These are phyloP conservation scores for Crataegus laevigata DNA, from an alignment of 306 rosid genomes.

Conservation along the genomic window DNA sequence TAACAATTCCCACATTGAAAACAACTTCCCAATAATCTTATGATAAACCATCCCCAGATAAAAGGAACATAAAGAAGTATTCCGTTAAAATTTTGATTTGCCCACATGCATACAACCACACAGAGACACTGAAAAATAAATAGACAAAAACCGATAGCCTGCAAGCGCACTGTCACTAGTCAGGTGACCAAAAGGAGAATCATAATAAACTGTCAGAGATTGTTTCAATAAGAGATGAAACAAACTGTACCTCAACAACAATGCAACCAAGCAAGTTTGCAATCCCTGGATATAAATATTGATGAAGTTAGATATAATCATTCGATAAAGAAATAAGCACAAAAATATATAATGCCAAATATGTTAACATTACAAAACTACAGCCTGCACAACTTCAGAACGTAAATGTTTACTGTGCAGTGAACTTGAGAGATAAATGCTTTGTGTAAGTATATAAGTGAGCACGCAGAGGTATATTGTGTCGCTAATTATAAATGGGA, in stretches of 20 bases:
- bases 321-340: slow-evolving; percentile 8
- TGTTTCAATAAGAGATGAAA: slow-evolving; percentile 8
- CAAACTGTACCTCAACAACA: slow-evolving; percentile 56
- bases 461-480: not conserved
- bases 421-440: not conserved
- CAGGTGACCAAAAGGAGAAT: not conserved
- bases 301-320: slow-evolving; percentile 18
- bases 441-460: slow-evolving; percentile 5
- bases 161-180: not conserved
- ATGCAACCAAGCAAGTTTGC: slow-evolving; percentile 88
- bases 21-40: too few species aligned
- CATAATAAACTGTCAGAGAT: slow-evolving; percentile 3
- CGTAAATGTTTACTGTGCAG: not conserved
- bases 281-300: slow-evolving; percentile 63
- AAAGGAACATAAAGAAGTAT: not conserved
- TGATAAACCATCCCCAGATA: not conserved
- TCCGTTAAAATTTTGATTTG: not conserved
- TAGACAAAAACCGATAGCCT: not conserved
- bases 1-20: not conserved
- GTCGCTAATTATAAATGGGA: not conserved
- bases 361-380: slow-evolving; percentile 17
- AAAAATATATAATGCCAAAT: not conserved
- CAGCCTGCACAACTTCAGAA: not conserved
- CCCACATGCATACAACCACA: not conserved
- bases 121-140: not conserved